phyloP scores from a whole-genome alignment of 2,329 filamentous ascomycete species.

The Albophoma yamanashiensis region DNA sequence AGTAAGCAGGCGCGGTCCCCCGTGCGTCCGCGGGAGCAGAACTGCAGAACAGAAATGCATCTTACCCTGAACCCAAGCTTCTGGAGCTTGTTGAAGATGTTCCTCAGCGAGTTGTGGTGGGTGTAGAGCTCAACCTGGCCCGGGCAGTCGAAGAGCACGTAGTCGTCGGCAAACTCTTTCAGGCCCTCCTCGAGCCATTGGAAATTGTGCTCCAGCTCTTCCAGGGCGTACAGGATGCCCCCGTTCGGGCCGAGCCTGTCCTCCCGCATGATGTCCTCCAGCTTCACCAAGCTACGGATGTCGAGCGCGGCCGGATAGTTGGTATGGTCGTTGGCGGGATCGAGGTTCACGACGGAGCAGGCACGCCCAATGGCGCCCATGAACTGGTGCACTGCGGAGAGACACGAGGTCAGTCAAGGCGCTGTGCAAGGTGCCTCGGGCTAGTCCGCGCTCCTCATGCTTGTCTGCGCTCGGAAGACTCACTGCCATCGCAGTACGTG shows the following conservation, averaged over 20 bases:
- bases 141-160: constrained; percentile 90
- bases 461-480: constrained; percentile 15
- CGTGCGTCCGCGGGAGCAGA: not conserved
- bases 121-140: constrained; percentile 97
- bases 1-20: constrained; percentile 7
- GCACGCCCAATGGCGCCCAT: constrained; percentile 90
- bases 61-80: constrained; percentile 84
- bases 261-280: constrained; percentile 91
- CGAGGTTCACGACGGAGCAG: constrained; percentile 91
- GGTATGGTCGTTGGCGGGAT: constrained; percentile 91
- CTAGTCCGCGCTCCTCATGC: not conserved
- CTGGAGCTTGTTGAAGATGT: constrained; percentile 83
- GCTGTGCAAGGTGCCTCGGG: too few relatives aligned
- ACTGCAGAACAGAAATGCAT: constrained; percentile 41
- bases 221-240: constrained; percentile 82
- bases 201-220: constrained; percentile 88
- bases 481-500: constrained; percentile 93
- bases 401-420: not conserved
- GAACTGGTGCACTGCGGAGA: constrained; percentile 74
- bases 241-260: constrained; percentile 89
- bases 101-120: constrained; percentile 82
- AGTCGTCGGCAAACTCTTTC: constrained; percentile 75
- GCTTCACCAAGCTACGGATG: constrained; percentile 75
- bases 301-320: constrained; percentile 85
- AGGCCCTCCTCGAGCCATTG: constrained; percentile 83